phyloP scores from a whole-genome alignment of 768 basidiomycete genomes.

The Suillus brevipes region DNA sequence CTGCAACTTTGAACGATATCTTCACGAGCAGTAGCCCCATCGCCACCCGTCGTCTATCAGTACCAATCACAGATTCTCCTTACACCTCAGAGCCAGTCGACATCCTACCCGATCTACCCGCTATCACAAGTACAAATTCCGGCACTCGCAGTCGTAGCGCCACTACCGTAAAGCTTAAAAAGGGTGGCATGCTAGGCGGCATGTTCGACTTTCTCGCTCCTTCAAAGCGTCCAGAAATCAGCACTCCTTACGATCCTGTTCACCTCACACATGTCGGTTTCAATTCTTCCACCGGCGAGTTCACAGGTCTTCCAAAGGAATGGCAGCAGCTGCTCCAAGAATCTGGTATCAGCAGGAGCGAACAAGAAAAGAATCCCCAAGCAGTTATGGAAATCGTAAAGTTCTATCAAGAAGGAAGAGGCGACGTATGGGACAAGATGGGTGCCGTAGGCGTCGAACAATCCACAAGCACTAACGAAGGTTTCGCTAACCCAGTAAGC shows the following conservation, averaged over 20 bases:
- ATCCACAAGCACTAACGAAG: constrained; percentile 42
- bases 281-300: constrained; percentile 98
- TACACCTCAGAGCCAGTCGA: constrained; percentile 26
- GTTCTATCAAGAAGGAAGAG: constrained; percentile 90
- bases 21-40: constrained; percentile 47
- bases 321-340: constrained; percentile 98
- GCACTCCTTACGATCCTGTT: constrained; percentile 97
- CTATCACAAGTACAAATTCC: constrained; percentile 15
- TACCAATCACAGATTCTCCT: constrained; percentile 36
- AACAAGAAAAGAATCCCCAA: constrained; percentile 98
- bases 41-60: constrained; percentile 52
- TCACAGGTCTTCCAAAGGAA: constrained; percentile 96
- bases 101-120: constrained; percentile 21
- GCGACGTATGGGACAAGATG: constrained; percentile 86
- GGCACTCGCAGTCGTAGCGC: constrained; percentile 43
- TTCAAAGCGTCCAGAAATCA: constrained; percentile 72
- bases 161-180: constrained; percentile 43
- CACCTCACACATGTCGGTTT: constrained; percentile 99
- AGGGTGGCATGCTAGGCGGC: constrained; percentile 64
- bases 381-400: constrained; percentile 99
- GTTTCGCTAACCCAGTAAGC: constrained; percentile 58
- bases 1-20: constrained; percentile 76
- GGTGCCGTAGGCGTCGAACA: constrained; percentile 48
- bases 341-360: constrained; percentile 88
- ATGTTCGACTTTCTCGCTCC: constrained; percentile 77